Percentiles rank a stretch among this genome's conserved stretches.
Evolutionary conservation across 805 yeast species (phyloP).

Genomic region (Teunomyces gatunensis): DNA sequence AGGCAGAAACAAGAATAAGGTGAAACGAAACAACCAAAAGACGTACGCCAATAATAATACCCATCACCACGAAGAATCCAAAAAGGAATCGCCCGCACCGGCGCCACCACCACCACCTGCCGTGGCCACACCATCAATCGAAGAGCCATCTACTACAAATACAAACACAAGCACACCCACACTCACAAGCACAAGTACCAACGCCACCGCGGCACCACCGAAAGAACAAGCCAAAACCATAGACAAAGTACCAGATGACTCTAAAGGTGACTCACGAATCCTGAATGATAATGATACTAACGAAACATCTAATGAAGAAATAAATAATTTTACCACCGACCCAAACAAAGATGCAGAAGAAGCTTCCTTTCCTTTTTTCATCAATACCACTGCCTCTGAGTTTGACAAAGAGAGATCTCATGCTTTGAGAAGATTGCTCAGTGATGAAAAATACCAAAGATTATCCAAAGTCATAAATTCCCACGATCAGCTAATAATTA

Average conservation of each 20-base stretch:
- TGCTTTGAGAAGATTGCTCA: not conserved
- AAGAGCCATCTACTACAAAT: not conserved
- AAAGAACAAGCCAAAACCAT: slow-evolving; percentile 3
- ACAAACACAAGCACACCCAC: no score
- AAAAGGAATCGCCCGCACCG: not conserved
- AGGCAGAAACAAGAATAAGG: slow-evolving; percentile 2
- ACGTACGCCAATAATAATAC: slow-evolving; percentile 2
- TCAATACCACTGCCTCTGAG: slow-evolving; percentile 7
- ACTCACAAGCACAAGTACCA: not conserved
- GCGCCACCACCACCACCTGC: not conserved
- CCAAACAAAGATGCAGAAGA: not conserved
- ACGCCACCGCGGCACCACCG: slow-evolving; percentile 1
- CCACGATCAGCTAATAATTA: slow-evolving; percentile 10
- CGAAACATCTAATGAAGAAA: slow-evolving; percentile 6
- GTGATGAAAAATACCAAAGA: slow-evolving; percentile 7
- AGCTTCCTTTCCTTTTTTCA: slow-evolving; percentile 9
- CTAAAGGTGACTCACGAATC: slow-evolving; percentile 3
- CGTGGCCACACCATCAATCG: slow-evolving; percentile 1
- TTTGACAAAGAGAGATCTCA: slow-evolving; percentile 1
- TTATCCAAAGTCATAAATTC: slow-evolving; percentile 3
- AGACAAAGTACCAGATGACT: slow-evolving; percentile 3
- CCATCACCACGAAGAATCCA: slow-evolving; percentile 5
- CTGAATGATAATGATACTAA: slow-evolving; percentile 6
- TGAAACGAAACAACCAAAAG: slow-evolving; percentile 9
- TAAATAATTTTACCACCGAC: not conserved